Conservation (phyloP, 2,329 filamentous ascomycete species). For the Hypoxylon sp. region DNA sequence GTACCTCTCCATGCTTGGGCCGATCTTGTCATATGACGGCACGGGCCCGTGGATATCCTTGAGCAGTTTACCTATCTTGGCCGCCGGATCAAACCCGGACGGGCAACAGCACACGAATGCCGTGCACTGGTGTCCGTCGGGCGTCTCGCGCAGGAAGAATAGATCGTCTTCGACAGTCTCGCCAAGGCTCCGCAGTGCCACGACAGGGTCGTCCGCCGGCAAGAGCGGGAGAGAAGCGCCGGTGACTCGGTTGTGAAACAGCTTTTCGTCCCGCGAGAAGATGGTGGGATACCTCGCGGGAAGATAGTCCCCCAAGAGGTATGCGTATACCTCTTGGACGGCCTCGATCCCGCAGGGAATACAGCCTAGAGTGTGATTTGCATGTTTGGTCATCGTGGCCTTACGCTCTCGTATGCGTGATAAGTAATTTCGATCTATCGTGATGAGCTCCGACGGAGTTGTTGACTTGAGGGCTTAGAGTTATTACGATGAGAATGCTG, state of each 20-base stretch:
- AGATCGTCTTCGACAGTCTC: constrained; percentile 64
- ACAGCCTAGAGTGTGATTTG: constrained; percentile 52
- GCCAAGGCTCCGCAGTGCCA: constrained; percentile 53
- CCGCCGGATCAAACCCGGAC: constrained; percentile 59
- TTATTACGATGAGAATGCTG: constrained; percentile 9
- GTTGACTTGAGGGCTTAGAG: constrained; percentile 52
- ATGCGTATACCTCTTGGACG: constrained; percentile 58
- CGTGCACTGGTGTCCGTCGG: constrained; percentile 52
- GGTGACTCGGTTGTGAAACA: constrained; percentile 53
- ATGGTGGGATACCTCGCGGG: constrained; percentile 58
- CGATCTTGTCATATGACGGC: constrained; percentile 63
- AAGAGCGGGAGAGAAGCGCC: constrained; percentile 25
- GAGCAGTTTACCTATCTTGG: constrained; percentile 58
- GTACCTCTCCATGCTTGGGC: constrained; percentile 62
- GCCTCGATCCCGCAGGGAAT: constrained; percentile 50
- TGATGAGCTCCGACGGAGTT: constrained; percentile 58
- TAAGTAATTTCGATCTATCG: constrained; percentile 60
- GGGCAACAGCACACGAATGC: constrained; percentile 63
- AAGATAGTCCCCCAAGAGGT: constrained; percentile 56
- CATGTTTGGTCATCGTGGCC: constrained; percentile 50
- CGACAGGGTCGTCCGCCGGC: constrained; percentile 32
- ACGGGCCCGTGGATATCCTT: constrained; percentile 61
- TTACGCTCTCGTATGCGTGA: constrained; percentile 53
- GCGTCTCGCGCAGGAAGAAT: constrained; percentile 56
- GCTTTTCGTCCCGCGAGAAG: constrained; percentile 48